These are phyloP conservation scores for Tilletiopsis washingtonensis DNA, from an alignment of 1,284 basidiomycete species.

Conservation along the genomic window DNA sequence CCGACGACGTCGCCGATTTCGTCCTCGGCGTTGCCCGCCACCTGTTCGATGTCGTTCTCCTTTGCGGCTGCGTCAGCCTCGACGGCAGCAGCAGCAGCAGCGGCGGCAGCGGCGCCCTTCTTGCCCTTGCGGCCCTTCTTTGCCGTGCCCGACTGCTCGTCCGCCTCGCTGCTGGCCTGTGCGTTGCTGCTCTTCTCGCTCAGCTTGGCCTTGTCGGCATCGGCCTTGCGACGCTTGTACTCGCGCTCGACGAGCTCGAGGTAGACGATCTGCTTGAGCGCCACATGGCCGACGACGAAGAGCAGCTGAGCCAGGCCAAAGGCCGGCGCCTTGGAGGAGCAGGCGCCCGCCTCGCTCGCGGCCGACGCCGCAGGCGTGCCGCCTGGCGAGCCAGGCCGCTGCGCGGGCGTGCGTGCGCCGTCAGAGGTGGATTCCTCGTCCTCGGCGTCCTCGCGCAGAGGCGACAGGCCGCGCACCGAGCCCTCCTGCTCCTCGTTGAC, in stretches of 20 bases:
- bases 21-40: slow-evolving; percentile 94
- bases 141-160: slow-evolving; percentile 3
- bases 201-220: slow-evolving; percentile 56
- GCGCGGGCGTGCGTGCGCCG: neutral
- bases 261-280: slow-evolving; percentile 94
- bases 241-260: slow-evolving; percentile 94
- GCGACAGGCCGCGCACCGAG: neutral
- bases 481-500: neutral
- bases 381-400: neutral
- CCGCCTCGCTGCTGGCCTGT: neutral
- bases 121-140: slow-evolving; percentile 30
- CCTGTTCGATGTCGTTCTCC: slow-evolving; percentile 72
- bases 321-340: slow-evolving; percentile 45
- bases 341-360: neutral
- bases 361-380: neutral
- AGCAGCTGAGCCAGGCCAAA: slow-evolving; percentile 84
- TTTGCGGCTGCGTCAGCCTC: slow-evolving; percentile 54
- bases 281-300: slow-evolving; percentile 90
- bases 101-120: slow-evolving; percentile 26
- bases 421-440: too few species aligned
- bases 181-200: neutral
- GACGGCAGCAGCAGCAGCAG: too few species aligned
- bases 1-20: slow-evolving; percentile 90
- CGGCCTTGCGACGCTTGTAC: slow-evolving; percentile 91
- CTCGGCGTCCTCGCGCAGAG: neutral